Conservation (phyloP, 768 basidiomycete species). For the Sistotremastrum niveocremeum region DNA sequence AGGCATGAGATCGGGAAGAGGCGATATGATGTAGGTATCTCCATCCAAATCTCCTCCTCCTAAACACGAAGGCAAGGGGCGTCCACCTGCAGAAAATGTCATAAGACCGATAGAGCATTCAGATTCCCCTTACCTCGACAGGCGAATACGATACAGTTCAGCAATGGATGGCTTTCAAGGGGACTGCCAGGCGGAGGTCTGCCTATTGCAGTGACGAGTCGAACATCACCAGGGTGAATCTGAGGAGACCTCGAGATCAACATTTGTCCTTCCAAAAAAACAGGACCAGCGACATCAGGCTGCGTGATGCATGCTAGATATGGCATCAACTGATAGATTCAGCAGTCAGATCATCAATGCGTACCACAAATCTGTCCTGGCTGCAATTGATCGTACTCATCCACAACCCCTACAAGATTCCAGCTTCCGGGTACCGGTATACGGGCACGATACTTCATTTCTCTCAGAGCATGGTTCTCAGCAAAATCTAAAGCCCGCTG, state of each 20-base stretch:
- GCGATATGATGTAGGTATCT: conserved; percentile 32
- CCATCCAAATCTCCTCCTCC: conserved; percentile 45
- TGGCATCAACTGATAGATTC: conserved; percentile 14
- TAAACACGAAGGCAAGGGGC: conserved; percentile 32
- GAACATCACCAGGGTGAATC: conserved; percentile 37
- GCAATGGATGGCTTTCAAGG: conserved; percentile 27
- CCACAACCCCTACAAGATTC: conserved; percentile 40
- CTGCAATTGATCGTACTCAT: conserved; percentile 31
- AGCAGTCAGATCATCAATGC: conserved; percentile 20
- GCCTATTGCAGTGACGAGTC: conserved; percentile 29
- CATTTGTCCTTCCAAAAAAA: conserved; percentile 19
- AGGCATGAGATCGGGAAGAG: conserved; percentile 20
- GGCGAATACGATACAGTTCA: conserved; percentile 37
- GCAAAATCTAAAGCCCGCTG: conserved; percentile 23
- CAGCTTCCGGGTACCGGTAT: conserved; percentile 35
- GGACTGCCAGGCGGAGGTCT: conserved; percentile 30
- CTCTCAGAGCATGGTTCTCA: conserved; percentile 32
- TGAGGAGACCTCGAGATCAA: conserved; percentile 39
- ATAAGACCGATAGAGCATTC: neutral
- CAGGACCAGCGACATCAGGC: neutral
- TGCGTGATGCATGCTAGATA: conserved; percentile 6
- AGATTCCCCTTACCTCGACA: conserved; percentile 22
- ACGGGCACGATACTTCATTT: conserved; percentile 37
- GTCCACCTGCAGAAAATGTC: conserved; percentile 21
- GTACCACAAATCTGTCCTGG: conserved; percentile 37